Conservation (phyloP, 495 filamentous ascomycete species). For the Cercophora sp. region DNA sequence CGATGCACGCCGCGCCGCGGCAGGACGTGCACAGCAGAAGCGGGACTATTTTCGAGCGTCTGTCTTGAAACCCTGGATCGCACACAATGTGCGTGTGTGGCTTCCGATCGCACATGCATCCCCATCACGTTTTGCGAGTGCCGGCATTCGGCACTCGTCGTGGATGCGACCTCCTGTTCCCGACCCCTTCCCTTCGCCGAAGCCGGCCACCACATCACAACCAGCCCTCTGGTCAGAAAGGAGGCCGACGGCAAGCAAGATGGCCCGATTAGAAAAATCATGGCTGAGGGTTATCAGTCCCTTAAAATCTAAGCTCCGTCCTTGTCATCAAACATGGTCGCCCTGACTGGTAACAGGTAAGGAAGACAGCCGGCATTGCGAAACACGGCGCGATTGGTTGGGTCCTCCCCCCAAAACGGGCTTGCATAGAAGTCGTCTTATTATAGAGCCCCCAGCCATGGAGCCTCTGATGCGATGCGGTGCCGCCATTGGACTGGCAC, state of each 20-base stretch:
- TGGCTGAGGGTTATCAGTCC: neutral
- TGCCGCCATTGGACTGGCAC: conserved; percentile 9
- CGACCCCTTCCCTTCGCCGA: too few relatives aligned
- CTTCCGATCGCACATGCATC: too few relatives aligned
- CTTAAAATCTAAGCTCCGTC: neutral
- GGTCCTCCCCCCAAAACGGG: neutral
- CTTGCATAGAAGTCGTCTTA: conserved; percentile 20
- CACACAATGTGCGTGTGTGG: too few relatives aligned
- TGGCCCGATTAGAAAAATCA: neutral
- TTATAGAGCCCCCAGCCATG: conserved; percentile 25
- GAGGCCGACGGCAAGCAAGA: too few relatives aligned
- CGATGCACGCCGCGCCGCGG: conserved; percentile 14
- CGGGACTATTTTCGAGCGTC: conserved; percentile 23
- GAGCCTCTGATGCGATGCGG: too few relatives aligned
- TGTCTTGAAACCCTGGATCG: conserved; percentile 14
- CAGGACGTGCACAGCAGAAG: too few relatives aligned
- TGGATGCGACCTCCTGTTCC: neutral
- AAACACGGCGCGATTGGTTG: conserved; percentile 8
- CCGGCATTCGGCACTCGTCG: conserved; percentile 4
- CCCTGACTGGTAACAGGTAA: too few relatives aligned
- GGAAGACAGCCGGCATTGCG: neutral
- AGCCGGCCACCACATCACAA: neutral
- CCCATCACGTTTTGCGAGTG: too few relatives aligned
- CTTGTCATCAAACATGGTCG: conserved; percentile 5
- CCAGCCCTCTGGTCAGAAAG: too few relatives aligned